phyloP scores from a whole-genome alignment of 306 rosid genomes.

The Amphicarpaea edgeworthii region DNA sequence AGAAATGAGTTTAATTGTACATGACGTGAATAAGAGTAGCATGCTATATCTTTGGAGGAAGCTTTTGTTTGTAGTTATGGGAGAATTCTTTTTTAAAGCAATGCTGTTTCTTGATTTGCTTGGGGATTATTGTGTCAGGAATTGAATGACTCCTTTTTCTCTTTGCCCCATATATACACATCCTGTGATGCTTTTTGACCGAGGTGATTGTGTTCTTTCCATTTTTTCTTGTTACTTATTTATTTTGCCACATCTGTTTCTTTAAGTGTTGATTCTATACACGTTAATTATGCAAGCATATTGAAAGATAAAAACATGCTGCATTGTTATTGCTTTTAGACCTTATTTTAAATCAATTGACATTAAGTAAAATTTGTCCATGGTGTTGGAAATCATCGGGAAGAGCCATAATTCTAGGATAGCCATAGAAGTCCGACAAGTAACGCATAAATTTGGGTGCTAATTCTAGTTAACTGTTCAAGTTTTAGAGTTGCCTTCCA shows the following conservation, averaged over 20 bases:
- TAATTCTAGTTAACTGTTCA: background rate
- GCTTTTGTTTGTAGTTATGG: background rate
- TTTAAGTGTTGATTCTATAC: background rate
- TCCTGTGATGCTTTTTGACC: background rate
- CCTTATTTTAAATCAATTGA: background rate
- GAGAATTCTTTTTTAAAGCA: conserved; percentile 25
- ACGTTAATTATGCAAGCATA: background rate
- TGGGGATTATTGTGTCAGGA: conserved; percentile 20
- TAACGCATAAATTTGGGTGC: background rate
- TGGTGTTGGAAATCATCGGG: background rate
- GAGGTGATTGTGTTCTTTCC: background rate
- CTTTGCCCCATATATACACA: background rate
- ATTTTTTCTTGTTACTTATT: background rate
- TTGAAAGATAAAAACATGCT: background rate
- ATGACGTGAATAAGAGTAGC: conserved; percentile 44
- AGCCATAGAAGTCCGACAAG: background rate
- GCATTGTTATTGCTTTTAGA: background rate
- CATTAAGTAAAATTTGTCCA: too few relatives aligned
- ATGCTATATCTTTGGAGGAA: conserved; percentile 26
- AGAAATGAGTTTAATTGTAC: conserved; percentile 48
- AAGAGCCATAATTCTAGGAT: conserved; percentile 4
- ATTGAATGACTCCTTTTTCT: background rate
- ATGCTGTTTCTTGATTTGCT: conserved; percentile 8
- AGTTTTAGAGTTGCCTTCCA: conserved; percentile 1
- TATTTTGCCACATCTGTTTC: background rate